Conservation (phyloP, 768 basidiomycete species). For the Tephrocybe sp. region DNA sequence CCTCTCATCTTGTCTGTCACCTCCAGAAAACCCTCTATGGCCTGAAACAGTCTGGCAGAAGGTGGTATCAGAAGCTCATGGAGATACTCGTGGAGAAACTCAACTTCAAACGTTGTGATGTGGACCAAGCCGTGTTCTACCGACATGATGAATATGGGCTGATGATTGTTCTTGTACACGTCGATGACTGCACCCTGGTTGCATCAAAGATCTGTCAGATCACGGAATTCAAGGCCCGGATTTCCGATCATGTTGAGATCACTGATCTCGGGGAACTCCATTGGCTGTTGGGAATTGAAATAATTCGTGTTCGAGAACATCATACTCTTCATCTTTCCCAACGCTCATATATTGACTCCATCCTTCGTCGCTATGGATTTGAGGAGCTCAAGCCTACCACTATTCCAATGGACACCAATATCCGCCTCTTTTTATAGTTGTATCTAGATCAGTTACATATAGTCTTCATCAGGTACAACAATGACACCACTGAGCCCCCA, state of each 20-base stretch:
- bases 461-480: no score
- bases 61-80: slow-evolving; percentile 15
- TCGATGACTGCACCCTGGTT: slow-evolving; percentile 25
- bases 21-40: not conserved
- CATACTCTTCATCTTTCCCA: slow-evolving; percentile 26
- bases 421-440: no score
- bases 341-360: slow-evolving; percentile 27
- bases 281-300: slow-evolving; percentile 30
- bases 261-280: slow-evolving; percentile 26
- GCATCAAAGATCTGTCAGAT: slow-evolving; percentile 12
- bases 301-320: slow-evolving; percentile 16
- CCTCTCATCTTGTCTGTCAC: not conserved
- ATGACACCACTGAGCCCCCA: no score
- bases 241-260: slow-evolving; percentile 23
- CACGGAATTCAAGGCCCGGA: slow-evolving; percentile 14
- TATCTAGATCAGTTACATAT: no score
- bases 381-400: slow-evolving; percentile 22
- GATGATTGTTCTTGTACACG: slow-evolving; percentile 19
- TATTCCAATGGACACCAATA: slow-evolving; percentile 20
- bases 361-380: slow-evolving; percentile 26
- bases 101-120: slow-evolving; percentile 13
- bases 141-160: slow-evolving; percentile 1
- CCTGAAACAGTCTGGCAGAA: not conserved
- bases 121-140: slow-evolving; percentile 22
- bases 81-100: no score